Evolutionary conservation across 2,329 filamentous ascomycete species (phyloP).

Genomic region (Pyrenochaeta sp.): DNA sequence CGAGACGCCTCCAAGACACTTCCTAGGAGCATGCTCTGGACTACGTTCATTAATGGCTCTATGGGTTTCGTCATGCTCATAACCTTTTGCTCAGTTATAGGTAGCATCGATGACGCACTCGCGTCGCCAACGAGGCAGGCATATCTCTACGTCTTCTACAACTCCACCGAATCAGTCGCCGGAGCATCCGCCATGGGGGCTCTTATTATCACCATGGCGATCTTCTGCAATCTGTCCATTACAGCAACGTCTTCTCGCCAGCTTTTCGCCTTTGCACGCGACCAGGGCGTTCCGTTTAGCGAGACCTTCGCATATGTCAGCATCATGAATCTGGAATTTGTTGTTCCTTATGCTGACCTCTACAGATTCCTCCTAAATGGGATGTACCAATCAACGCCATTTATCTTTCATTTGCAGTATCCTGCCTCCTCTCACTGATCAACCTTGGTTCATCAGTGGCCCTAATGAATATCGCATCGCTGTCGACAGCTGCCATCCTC

Average conservation of each 20-base stretch:
- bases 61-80: conserved; percentile 47
- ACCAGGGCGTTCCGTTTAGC: conserved; percentile 28
- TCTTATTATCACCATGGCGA: conserved; percentile 22
- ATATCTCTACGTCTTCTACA: conserved; percentile 30
- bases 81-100: conserved; percentile 33
- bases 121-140: conserved; percentile 10
- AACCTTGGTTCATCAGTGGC: conserved; percentile 38
- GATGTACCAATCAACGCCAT: conserved; percentile 36
- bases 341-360: background rate
- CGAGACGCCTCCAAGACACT: conserved; percentile 35
- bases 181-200: conserved; percentile 24
- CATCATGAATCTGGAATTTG: no score
- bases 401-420: conserved; percentile 25
- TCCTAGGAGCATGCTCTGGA: conserved; percentile 51
- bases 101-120: background rate
- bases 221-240: conserved; percentile 25
- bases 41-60: conserved; percentile 47
- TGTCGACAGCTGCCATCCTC: conserved; percentile 23
- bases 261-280: conserved; percentile 38
- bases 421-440: conserved; percentile 36
- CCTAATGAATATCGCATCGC: conserved; percentile 26
- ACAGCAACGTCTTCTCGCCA: conserved; percentile 28
- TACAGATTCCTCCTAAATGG: conserved; percentile 22
- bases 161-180: conserved; percentile 23
- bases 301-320: no score